A percentile compares a stretch with the other conserved stretches of the same genome.
phyloP scores from a whole-genome alignment of 345 rosid species.

The Citrus glauca region DNA sequence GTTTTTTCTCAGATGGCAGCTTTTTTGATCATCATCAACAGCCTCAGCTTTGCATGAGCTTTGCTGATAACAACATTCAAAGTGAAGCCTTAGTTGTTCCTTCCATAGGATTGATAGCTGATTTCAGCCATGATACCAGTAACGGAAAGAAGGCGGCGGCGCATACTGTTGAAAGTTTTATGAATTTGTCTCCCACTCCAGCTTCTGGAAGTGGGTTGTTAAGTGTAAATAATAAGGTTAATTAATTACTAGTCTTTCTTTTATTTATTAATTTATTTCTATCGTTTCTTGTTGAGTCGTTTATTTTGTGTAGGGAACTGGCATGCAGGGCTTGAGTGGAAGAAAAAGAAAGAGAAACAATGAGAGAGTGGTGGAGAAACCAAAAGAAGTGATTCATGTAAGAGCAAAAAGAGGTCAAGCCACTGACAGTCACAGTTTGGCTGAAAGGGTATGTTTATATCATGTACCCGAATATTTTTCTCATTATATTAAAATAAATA shows the following conservation, averaged over 20 bases:
- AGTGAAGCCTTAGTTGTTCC: background rate
- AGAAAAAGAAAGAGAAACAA: constrained; percentile 36
- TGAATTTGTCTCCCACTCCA: constrained; percentile 14
- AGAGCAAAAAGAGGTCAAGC: constrained; percentile 80
- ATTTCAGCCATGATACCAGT: background rate
- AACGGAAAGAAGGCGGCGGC: background rate
- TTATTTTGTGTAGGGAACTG: background rate
- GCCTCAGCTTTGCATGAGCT: constrained; percentile 21
- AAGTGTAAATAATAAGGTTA: constrained; percentile 12
- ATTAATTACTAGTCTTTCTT: background rate
- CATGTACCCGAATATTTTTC: background rate
- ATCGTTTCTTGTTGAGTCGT: too few relatives aligned
- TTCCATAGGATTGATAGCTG: background rate
- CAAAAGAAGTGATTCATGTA: constrained; percentile 54
- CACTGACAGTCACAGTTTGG: constrained; percentile 69
- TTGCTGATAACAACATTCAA: constrained; percentile 15
- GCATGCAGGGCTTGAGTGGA: constrained; percentile 18
- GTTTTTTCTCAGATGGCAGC: constrained; percentile 28
- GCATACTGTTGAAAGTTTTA: background rate
- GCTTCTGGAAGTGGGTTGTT: constrained; percentile 13
- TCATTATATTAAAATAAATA: background rate
- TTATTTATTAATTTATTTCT: background rate
- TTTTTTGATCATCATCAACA: constrained; percentile 20
- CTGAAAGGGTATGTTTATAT: constrained; percentile 47
- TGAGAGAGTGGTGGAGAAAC: constrained; percentile 20